Conservation (phyloP, 2,329 filamentous ascomycete species). For the Fusarium dimerum region DNA sequence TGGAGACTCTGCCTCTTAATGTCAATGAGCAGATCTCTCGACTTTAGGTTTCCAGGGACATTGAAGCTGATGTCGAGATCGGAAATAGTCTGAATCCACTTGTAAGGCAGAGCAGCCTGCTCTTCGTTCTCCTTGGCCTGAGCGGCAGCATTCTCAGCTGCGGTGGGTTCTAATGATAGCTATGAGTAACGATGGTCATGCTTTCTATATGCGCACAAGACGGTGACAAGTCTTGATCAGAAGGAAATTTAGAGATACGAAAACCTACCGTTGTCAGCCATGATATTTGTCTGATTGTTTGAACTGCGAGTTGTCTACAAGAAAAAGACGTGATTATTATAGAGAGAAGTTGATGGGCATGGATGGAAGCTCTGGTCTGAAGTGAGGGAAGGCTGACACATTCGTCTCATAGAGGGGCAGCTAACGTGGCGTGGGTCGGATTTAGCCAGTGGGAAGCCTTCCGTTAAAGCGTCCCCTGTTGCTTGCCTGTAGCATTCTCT, state of each 20-base stretch:
- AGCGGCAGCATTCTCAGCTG: constrained; percentile 59
- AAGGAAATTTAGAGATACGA: background rate
- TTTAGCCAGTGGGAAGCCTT: constrained; percentile 21
- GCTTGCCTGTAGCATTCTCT: constrained; percentile 17
- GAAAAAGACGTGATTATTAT: background rate
- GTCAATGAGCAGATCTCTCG: constrained; percentile 77
- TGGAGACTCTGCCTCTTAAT: constrained; percentile 77
- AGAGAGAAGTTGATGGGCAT: constrained; percentile 14
- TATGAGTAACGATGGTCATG: constrained; percentile 3
- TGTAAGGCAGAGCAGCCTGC: constrained; percentile 91
- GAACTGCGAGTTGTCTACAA: background rate
- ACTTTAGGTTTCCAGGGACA: constrained; percentile 82
- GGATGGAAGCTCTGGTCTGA: constrained; percentile 20
- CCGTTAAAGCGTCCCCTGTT: background rate
- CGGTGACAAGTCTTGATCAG: background rate
- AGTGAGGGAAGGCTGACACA: constrained; percentile 32
- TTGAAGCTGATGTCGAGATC: constrained; percentile 80
- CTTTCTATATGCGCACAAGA: constrained; percentile 7
- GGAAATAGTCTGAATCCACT: constrained; percentile 91
- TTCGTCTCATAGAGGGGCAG: constrained; percentile 26
- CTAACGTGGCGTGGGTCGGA: constrained; percentile 4
- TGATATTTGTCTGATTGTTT: constrained; percentile 22
- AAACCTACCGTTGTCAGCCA: constrained; percentile 44
- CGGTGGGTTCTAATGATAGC: constrained; percentile 46
- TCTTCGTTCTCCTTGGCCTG: constrained; percentile 78